Base-by-base conservation (phyloP, 1,139 yeast species). In the Geotrichum bryndzae region DNA sequence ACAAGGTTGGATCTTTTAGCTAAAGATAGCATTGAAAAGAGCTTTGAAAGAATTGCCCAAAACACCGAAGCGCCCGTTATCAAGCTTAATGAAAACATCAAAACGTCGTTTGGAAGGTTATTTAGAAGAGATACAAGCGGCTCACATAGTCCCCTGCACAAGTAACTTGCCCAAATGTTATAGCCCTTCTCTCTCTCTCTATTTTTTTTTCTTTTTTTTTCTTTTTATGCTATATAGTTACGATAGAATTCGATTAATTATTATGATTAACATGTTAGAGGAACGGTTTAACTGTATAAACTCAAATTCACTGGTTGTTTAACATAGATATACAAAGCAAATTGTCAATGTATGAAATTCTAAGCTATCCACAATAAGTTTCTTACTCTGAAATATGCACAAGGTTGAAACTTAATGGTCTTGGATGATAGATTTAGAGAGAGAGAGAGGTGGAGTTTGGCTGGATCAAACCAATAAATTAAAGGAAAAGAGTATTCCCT, bases 61-160 rank as follows among this genome's bases (percentile, higher is more conserved):
- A 73, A 73, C 64, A 82, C 87, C 48, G 88, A 84, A 66, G 82
- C 77, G 29, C 71, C 72, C 18, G 85, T 83, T 22, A 83, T 75
- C 69, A 84, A 83, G 70, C 74, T 85, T 63, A 84, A 84, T 68
- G 87, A 84, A 67, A 84, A 84, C 65, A 79, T 83, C 71, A 81
- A 79, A 69, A 56, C 61, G 13, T 82, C 77, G 65, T 77, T 84
- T 65, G 87, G 88, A 2, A 80, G 85, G 68, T 78, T 85, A 59
- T 85, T 85, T 72, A 76, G 84, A 54, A 80, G 82, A 66, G 85
- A 82, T 45, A 53, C 61, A 7, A 58, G 57, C 27, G 60, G 58
- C 6, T 38, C 58, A 5, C 61, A 59, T 15, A 55, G 58, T 35
- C 61, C 61, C n/a, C 52, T 59, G n/a, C 51, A 51, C 58, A 59